Evolutionary conservation across 306 rosid species (phyloP), one percentile per base, ranked within the genome.

Genomic region (Rubus idaeus): DNA sequence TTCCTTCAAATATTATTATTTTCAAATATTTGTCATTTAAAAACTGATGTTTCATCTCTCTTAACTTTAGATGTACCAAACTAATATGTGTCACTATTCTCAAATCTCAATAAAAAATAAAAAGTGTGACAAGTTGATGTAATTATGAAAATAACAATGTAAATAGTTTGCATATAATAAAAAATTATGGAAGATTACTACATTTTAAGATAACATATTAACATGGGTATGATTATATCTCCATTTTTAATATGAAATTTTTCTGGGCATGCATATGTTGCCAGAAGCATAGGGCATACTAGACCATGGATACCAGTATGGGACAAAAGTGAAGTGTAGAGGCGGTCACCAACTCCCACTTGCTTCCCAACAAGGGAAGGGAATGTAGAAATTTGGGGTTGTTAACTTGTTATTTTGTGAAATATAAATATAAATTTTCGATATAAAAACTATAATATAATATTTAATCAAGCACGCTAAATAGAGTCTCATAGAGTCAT

Each of bases 271-370:
- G 72, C 72, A 30, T 30, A 60, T 20, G 79, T 21, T 75, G 77
- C 78, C 79, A 75, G 11, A 40, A 41, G 50, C 60, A 37, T 55
- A 77, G 49, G 77, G 52, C 6, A n/a, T 56, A 73, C 39, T 16
- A 71, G 72, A 52, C 49, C 50, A 52, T 44, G 50, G 47, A 75
- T 8, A 72, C 50, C 41, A 71, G 74, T 49, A 81, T 77, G 91
- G 82, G 86, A 91, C 95, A 89, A 81, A 81, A 75, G 84, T 81
- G 89, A 81, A 75, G 84, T 81, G 89, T 90, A 77, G 63, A 70
- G 82, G 26, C 66, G 84, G 83, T 76, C 81, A 88, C 87, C 91
- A 78, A 85, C 89, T 83, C 97, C 90, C 91, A 92, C 96, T 92
- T 78, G 89, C 86, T 83, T 89, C 53, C 85, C 83, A 84, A 87